A percentile compares a stretch with the other conserved stretches of the same genome.
Evolutionary conservation across 805 yeast genomes (phyloP).

Genomic region (Yarrowia alimentaria): DNA sequence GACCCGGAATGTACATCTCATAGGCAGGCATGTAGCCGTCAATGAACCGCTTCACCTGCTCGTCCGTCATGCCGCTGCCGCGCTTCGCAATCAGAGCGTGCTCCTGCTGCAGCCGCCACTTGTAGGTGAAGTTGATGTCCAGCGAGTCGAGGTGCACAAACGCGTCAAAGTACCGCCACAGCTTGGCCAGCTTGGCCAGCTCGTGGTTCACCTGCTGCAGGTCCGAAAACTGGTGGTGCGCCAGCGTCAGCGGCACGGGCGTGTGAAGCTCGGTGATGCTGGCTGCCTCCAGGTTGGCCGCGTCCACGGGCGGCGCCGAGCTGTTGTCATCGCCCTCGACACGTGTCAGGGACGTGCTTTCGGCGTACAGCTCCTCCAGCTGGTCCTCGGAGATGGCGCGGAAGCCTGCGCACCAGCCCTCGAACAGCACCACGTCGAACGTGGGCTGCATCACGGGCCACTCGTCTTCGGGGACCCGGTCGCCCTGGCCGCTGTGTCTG

Average conservation of each 20-base stretch:
- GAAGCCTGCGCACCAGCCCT: slow-evolving; percentile 95
- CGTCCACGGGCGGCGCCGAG: slow-evolving; percentile 16
- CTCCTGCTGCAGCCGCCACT: slow-evolving; percentile 78
- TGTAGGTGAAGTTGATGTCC: slow-evolving; percentile 59
- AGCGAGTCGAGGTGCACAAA: slow-evolving; percentile 64
- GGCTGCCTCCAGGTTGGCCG: not conserved
- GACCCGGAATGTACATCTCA: slow-evolving; percentile 49
- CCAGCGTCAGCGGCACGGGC: slow-evolving; percentile 32
- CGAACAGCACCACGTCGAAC: slow-evolving; percentile 70
- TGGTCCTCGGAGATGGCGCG: slow-evolving; percentile 42
- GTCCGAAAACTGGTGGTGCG: slow-evolving; percentile 38
- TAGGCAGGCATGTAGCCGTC: slow-evolving; percentile 87
- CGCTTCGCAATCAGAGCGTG: slow-evolving; percentile 50
- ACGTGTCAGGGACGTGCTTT: slow-evolving; percentile 29
- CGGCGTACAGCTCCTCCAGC: slow-evolving; percentile 38
- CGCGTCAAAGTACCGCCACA: slow-evolving; percentile 58
- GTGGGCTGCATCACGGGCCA: slow-evolving; percentile 46
- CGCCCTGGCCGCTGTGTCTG: slow-evolving; percentile 70
- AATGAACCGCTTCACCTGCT: slow-evolving; percentile 64
- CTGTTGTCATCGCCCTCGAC: slow-evolving; percentile 5
- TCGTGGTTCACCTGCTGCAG: slow-evolving; percentile 50
- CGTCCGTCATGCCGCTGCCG: slow-evolving; percentile 81
- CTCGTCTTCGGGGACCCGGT: slow-evolving; percentile 48
- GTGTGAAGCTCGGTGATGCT: slow-evolving; percentile 30
- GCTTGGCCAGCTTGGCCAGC: slow-evolving; percentile 50